Base-by-base conservation (phyloP, 108 stramenopile genomes). In the Asterionellopsis glacialis region DNA sequence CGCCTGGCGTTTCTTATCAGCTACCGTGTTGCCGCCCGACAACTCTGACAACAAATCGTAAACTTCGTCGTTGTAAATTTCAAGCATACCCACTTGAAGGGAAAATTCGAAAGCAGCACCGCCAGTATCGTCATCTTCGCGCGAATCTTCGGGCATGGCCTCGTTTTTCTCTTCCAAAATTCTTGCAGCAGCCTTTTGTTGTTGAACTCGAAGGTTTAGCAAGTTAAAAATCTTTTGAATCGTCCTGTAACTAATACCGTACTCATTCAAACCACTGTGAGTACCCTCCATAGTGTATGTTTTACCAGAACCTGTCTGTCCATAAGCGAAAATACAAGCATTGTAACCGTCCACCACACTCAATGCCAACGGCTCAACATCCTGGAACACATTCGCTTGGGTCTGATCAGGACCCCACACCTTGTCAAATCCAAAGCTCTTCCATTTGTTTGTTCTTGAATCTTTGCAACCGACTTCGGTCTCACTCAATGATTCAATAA, bases 291-390 rank as follows among this genome's bases (percentile, higher is more conserved):
- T 95, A 10, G 94, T 95, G 55, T 68, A 92, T 4, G 94, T 95
- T 50, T 95, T 92, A 23, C 94, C 94, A 59, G 67, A 71, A 59
- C 94, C 94, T 27, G 92, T 96, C 70, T 97, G 96, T 10, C 97
- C 98, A 57, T 98, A 98, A n/a, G 98, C 98, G 68, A 99, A 99
- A 51, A 99, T 97, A 70, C 97, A 99, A 12, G 95, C 95, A 70
- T 97, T 98, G 81, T 86, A 99, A 42, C 98, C 98, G 74, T 99
- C 96, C 57, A 97, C 83, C 1, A 96, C 97, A 65, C 82, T 87
- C 38, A 95, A 71, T 0, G 95, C 96, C 60, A 99, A 74, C 1
- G 91, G 94, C 42, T 94, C 90, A 4, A 98, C 95, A 61, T 98
- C 96, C 55, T 87, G 90, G 72, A 97, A 98, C 15, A 98, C 78